phyloP scores from a whole-genome alignment of 768 basidiomycete genomes.

The Hygrocybe coccinea region DNA sequence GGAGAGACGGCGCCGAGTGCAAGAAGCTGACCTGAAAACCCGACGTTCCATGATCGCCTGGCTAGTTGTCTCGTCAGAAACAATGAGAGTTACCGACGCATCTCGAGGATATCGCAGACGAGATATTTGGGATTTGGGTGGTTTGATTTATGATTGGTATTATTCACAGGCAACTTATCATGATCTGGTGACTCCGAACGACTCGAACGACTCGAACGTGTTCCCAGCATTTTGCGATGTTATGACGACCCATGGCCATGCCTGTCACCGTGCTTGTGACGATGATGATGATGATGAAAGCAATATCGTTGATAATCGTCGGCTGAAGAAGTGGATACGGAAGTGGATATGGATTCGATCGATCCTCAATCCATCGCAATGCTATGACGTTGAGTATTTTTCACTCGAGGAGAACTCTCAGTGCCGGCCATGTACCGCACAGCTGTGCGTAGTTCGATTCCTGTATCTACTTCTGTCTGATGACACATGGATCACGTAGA shows the following conservation, averaged over 20 bases:
- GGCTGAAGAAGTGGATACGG: too few relatives aligned
- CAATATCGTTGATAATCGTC: too few relatives aligned
- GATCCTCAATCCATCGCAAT: not conserved
- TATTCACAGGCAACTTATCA: too few relatives aligned
- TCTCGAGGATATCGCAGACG: not conserved
- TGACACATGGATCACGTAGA: not conserved
- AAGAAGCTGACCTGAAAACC: not conserved
- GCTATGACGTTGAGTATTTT: not conserved
- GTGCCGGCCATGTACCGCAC: not conserved
- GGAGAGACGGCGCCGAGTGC: not conserved
- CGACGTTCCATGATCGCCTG: not conserved
- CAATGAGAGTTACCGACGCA: not conserved
- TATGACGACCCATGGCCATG: not conserved
- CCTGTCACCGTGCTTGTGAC: too few relatives aligned
- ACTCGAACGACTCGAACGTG: too few relatives aligned
- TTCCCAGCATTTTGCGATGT: too few relatives aligned
- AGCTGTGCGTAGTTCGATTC: not conserved
- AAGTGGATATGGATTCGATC: not conserved
- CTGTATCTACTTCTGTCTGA: not conserved
- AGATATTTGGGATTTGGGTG: not conserved
- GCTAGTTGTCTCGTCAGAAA: not conserved
- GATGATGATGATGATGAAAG: not conserved
- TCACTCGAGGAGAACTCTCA: not conserved
- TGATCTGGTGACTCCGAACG: not conserved
- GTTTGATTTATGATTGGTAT: not conserved